phyloP scores from a whole-genome alignment of 139 green algal genomes.

The Edaphochlamys debaryana region DNA sequence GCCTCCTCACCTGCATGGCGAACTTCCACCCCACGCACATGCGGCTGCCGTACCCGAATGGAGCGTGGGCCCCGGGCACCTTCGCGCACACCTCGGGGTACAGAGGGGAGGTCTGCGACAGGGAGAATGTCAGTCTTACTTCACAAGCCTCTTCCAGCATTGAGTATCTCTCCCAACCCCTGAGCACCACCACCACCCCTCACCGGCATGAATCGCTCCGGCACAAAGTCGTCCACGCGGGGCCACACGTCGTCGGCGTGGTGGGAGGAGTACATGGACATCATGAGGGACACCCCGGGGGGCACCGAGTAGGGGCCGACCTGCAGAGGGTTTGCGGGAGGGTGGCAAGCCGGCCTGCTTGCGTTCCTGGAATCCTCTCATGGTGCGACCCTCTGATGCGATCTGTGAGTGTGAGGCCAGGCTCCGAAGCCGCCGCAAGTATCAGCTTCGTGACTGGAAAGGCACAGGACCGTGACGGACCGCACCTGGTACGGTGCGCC shows the following conservation, averaged over 20 bases:
- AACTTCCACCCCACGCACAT: constrained; percentile 64
- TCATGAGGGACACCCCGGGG: neutral
- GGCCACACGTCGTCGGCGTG: constrained; percentile 60
- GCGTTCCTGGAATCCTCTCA: too few species aligned
- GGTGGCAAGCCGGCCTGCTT: too few species aligned
- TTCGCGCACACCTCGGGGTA: neutral
- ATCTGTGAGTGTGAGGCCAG: too few species aligned
- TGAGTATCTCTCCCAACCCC: neutral
- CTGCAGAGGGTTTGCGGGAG: neutral
- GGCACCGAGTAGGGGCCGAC: constrained; percentile 19
- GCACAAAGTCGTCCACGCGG: constrained; percentile 51
- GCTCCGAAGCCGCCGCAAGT: too few species aligned
- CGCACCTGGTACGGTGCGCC: too few species aligned
- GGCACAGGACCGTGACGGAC: too few species aligned
- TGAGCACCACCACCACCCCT: neutral
- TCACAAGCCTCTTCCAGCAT: neutral
- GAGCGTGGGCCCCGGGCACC: neutral
- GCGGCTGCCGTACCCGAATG: constrained; percentile 45
- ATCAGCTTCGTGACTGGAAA: too few species aligned
- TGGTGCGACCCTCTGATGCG: too few species aligned
- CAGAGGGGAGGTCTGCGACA: neutral
- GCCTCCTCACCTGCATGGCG: constrained; percentile 42
- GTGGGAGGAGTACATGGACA: constrained; percentile 59
- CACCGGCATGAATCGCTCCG: constrained; percentile 67
- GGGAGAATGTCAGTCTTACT: neutral